phyloP scores from a whole-genome alignment of 2,329 filamentous ascomycete species.

The Colletotrichum melonis region DNA sequence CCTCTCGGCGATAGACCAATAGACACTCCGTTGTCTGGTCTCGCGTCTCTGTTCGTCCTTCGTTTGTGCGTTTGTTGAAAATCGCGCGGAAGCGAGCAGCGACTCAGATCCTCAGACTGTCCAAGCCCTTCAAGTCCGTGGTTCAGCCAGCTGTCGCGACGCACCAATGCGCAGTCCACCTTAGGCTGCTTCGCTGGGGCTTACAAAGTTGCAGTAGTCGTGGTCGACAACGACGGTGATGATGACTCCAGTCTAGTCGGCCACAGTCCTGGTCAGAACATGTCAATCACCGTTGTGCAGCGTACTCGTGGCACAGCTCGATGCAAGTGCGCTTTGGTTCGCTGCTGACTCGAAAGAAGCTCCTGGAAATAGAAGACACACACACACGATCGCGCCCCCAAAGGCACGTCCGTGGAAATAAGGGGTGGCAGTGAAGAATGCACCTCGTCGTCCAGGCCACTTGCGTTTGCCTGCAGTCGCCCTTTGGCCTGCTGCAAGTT shows the following conservation, averaged over 20 bases:
- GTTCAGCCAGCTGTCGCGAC: conserved; percentile 22
- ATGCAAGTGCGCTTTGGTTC: background rate
- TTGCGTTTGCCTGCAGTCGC: conserved; percentile 1
- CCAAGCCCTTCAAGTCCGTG: conserved; percentile 1
- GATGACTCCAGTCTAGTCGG: background rate
- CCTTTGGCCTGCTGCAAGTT: background rate
- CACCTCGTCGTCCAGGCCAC: conserved; percentile 2
- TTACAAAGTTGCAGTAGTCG: background rate
- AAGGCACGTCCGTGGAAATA: conserved; percentile 11
- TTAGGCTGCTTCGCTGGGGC: background rate
- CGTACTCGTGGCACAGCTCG: background rate
- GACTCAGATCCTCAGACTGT: conserved; percentile 10
- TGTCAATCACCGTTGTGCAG: conserved; percentile 13
- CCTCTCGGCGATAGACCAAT: conserved; percentile 13
- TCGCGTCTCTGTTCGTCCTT: conserved; percentile 6
- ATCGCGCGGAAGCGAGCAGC: conserved; percentile 13
- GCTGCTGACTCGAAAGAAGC: conserved; percentile 21
- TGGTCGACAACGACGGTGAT: background rate
- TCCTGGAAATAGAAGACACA: conserved; percentile 7
- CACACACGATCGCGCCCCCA: background rate
- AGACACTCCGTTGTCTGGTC: background rate
- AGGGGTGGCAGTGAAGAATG: conserved; percentile 16
- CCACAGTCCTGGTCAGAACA: background rate
- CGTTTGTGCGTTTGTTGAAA: conserved; percentile 14
- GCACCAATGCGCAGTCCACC: conserved; percentile 3